Conservation (phyloP, 768 basidiomycete genomes). For the Leccinellum rugosiceps region DNA sequence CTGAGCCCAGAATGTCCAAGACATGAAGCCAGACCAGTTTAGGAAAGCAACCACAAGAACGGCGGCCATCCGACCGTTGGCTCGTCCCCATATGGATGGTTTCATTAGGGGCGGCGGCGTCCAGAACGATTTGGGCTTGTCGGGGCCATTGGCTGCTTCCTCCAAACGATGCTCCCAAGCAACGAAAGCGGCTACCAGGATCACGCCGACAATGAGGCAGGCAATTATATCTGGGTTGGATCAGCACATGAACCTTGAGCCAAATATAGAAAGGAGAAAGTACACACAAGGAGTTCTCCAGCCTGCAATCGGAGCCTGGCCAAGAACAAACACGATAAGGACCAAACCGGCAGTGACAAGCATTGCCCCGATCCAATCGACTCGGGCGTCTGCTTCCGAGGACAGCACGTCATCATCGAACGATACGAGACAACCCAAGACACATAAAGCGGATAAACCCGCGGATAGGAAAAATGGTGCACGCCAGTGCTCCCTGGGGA, state of each 20-base stretch:
- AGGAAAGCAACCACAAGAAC: conserved; percentile 63
- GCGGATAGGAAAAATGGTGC: conserved; percentile 59
- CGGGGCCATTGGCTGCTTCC: conserved; percentile 8
- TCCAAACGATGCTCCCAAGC: conserved; percentile 68
- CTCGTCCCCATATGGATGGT: conserved; percentile 59
- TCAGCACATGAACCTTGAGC: conserved; percentile 21
- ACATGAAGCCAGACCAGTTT: conserved; percentile 56
- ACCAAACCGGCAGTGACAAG: conserved; percentile 65
- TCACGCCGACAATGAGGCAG: conserved; percentile 57
- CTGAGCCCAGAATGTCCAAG: conserved; percentile 53
- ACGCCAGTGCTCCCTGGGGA: conserved; percentile 54
- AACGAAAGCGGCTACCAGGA: conserved; percentile 55
- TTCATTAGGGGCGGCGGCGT: conserved; percentile 64
- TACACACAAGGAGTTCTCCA: conserved; percentile 59
- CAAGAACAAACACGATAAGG: conserved; percentile 69
- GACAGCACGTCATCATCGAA: conserved; percentile 57
- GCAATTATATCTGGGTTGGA: conserved; percentile 60
- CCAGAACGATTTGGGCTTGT: conserved; percentile 26
- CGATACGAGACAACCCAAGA: conserved; percentile 50
- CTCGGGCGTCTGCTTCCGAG: conserved; percentile 39
- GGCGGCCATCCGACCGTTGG: conserved; percentile 57
- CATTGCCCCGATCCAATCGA: conserved; percentile 78
- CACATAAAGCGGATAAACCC: conserved; percentile 52
- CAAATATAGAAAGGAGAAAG: neutral
- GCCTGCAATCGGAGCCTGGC: conserved; percentile 60